Evolutionary conservation across 1,284 basidiomycete species (phyloP).

Genomic region (Xerocomus amazonicus): DNA sequence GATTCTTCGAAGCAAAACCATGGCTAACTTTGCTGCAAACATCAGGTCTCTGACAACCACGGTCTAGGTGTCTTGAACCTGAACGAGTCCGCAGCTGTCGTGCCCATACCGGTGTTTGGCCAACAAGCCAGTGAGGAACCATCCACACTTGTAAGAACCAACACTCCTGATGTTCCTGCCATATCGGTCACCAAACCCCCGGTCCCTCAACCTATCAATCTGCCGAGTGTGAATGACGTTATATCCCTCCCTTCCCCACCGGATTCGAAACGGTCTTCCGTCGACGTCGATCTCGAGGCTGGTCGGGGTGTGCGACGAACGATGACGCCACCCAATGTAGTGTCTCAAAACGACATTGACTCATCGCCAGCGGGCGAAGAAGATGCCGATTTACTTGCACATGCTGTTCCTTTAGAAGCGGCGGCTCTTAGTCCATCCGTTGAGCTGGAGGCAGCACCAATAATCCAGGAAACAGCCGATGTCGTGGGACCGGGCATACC

Average conservation of each 20-base stretch:
- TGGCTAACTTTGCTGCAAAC: conserved; percentile 11
- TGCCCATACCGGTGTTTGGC: conserved; percentile 50
- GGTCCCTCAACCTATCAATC: conserved; percentile 57
- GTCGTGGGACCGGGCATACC: conserved; percentile 8
- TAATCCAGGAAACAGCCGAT: neutral
- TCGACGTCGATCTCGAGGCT: conserved; percentile 59
- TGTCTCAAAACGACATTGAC: conserved; percentile 6
- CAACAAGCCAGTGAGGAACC: conserved; percentile 28
- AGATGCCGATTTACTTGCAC: conserved; percentile 45
- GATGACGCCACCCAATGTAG: neutral
- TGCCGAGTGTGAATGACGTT: conserved; percentile 64
- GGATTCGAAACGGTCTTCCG: conserved; percentile 44
- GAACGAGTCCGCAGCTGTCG: conserved; percentile 40
- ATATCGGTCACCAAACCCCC: conserved; percentile 69
- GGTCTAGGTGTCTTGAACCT: conserved; percentile 42
- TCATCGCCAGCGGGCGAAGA: conserved; percentile 25
- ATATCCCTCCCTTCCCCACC: conserved; percentile 42
- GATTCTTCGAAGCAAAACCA: conserved; percentile 5
- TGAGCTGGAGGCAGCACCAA: conserved; percentile 3
- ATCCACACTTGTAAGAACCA: conserved; percentile 28
- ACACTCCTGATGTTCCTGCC: conserved; percentile 39
- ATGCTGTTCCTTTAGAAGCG: conserved; percentile 37
- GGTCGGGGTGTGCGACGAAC: conserved; percentile 44
- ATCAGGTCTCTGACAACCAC: conserved; percentile 26
- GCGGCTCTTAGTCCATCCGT: conserved; percentile 20